Conservation (phyloP, 257 asterid genomes). For the Pogostemon cablin region DNA sequence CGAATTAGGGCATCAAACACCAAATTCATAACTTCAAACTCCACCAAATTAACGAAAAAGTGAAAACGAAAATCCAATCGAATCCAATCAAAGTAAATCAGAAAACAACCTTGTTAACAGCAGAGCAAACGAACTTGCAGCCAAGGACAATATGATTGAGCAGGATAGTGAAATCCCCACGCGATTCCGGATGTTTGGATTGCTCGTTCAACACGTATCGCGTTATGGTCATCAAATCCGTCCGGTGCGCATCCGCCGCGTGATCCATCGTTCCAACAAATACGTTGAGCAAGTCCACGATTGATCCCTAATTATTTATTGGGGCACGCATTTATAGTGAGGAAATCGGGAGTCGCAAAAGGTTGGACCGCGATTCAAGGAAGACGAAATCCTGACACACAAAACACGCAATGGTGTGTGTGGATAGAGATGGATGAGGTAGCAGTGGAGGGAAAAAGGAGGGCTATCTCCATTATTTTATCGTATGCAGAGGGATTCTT, state of each 20-base stretch:
- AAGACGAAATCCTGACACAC: conserved; percentile 27
- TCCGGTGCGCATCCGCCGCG: conserved; percentile 82
- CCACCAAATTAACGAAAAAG: neutral
- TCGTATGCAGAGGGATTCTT: conserved; percentile 10
- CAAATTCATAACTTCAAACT: neutral
- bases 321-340: neutral
- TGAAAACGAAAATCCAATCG: neutral
- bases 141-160: conserved; percentile 88
- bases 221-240: conserved; percentile 97
- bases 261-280: conserved; percentile 66
- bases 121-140: conserved; percentile 89
- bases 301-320: neutral
- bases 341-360: neutral
- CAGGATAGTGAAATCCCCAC: conserved; percentile 93
- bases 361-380: conserved; percentile 46
- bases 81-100: neutral
- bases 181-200: conserved; percentile 76
- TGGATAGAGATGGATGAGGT: conserved; percentile 54
- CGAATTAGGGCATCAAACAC: neutral
- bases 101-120: conserved; percentile 70
- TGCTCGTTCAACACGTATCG: conserved; percentile 90
- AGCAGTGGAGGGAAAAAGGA: conserved; percentile 48
- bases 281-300: conserved; percentile 4
- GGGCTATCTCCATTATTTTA: conserved; percentile 30
- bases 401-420: conserved; percentile 22